Base-by-base conservation (phyloP, 2,329 filamentous ascomycete species). In the Cucurbitaria berberidis region DNA sequence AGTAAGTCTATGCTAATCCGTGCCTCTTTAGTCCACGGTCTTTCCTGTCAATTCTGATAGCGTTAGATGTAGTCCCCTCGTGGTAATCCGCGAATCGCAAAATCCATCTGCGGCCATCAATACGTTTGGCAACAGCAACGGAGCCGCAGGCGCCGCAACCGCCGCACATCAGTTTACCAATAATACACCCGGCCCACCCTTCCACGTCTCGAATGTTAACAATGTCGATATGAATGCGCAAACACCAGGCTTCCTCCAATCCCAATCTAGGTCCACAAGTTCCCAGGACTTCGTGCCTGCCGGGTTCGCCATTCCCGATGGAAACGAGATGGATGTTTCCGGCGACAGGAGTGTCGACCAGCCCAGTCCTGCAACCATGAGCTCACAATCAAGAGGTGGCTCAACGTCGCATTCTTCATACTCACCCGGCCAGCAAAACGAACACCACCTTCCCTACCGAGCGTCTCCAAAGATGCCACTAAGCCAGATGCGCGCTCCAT, bases 361-460 rank as follows among this genome's bases (percentile, higher is more conserved):
- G 15, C 49, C 70, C 15, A 73, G 70, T 26, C 73, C 74, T 1
- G 64, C 68, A 16, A 74, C 74, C 13, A 63, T 69, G 10, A 64
- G 67, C 38, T 72, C 72, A 4, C 62, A 69, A 26, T 71, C 67
- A 6, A 56, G 67, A 19, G 66, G 63, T 13, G 68, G 66, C 34
- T 70, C 72, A 9, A 70, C 68, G n/a, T 72, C 69, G 2, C 72
- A 74, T 7, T 70, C 69, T 1, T 74, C 72, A 2, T 74, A 72
- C 45, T 74, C 73, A 0, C 70, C 72, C 9, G 60, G 61, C 24
- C 63, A 64, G 21, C 64, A 59, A 38, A 57, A 57, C 22, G 61
- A 72, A 39, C 63, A 62, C 16, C 59, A 62, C 13, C 56, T 68
- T 1, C 64, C 63, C n/a, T 73, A 72, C 44, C 67, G 70, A 13